Conservation (phyloP, 768 basidiomycete species). For the Infundibulicybe gibba region DNA sequence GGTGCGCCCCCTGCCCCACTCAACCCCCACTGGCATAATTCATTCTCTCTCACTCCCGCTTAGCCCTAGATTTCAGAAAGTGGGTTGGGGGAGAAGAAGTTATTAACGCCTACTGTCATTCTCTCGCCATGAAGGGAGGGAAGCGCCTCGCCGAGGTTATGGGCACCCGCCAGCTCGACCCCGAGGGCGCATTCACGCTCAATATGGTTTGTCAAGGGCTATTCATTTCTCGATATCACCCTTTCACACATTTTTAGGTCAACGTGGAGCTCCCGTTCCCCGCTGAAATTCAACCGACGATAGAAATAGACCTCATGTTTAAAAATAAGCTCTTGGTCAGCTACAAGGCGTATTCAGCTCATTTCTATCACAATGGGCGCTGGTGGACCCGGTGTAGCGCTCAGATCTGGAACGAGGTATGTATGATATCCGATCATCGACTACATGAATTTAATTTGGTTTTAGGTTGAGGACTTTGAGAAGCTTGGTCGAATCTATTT, state of each 20-base stretch:
- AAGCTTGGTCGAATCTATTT: no score
- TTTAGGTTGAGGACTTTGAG: no score
- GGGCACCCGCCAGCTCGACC: constrained; percentile 60
- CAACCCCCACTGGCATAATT: no score
- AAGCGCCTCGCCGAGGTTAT: constrained; percentile 53
- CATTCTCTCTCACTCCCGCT: not conserved
- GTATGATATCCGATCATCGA: not conserved
- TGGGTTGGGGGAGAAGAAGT: constrained; percentile 73
- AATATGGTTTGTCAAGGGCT: constrained; percentile 60
- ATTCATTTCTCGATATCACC: not conserved
- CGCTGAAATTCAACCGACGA: constrained; percentile 9
- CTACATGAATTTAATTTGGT: no score
- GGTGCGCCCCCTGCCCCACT: constrained; percentile 29
- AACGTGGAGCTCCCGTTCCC: constrained; percentile 34
- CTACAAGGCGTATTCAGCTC: constrained; percentile 25
- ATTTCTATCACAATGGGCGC: constrained; percentile 29
- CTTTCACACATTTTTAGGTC: constrained; percentile 14
- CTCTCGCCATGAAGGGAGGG: constrained; percentile 67
- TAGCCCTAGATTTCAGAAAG: constrained; percentile 69
- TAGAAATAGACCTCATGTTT: constrained; percentile 18
- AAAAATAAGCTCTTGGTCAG: constrained; percentile 22
- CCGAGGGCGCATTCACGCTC: constrained; percentile 51
- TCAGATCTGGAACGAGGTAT: constrained; percentile 36
- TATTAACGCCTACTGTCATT: constrained; percentile 69
- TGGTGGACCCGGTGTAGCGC: constrained; percentile 40